Evolutionary conservation across 2,329 filamentous ascomycete species (phyloP).

Genomic region (Epichloe elymi): DNA sequence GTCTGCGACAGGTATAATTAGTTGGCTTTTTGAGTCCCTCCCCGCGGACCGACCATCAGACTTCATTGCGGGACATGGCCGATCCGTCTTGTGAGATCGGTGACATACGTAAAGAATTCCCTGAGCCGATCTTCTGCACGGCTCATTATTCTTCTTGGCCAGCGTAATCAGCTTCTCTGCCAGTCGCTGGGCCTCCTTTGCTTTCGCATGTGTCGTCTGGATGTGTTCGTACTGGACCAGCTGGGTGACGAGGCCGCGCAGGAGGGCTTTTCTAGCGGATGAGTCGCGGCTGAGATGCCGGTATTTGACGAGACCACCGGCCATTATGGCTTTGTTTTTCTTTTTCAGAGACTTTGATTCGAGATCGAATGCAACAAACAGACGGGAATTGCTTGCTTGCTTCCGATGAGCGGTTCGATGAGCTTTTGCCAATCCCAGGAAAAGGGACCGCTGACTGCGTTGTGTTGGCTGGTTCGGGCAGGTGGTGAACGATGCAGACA

Average conservation of each 20-base stretch:
- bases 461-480: background rate
- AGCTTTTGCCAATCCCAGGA: background rate
- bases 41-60: too few species aligned
- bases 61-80: too few species aligned
- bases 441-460: background rate
- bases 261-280: slow-evolving; percentile 77
- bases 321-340: slow-evolving; percentile 42
- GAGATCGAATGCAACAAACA: background rate
- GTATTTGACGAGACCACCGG: slow-evolving; percentile 75
- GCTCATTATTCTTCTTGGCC: slow-evolving; percentile 85
- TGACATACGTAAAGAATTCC: slow-evolving; percentile 69
- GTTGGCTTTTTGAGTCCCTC: background rate
- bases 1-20: slow-evolving; percentile 31
- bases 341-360: background rate
- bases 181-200: slow-evolving; percentile 87
- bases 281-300: slow-evolving; percentile 78
- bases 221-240: slow-evolving; percentile 90
- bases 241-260: slow-evolving; percentile 91
- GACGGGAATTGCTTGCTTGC: background rate
- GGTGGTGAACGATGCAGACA: slow-evolving; percentile 2
- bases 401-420: background rate
- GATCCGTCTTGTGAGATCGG: too few species aligned
- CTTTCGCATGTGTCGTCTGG: slow-evolving; percentile 89
- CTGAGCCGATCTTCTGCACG: slow-evolving; percentile 60
- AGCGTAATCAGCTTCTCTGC: slow-evolving; percentile 91